Percentiles rank a stretch among this genome's conserved stretches.
Conservation (phyloP, 2,329 filamentous ascomycete species). For the Paecilomyces variotii region DNA sequence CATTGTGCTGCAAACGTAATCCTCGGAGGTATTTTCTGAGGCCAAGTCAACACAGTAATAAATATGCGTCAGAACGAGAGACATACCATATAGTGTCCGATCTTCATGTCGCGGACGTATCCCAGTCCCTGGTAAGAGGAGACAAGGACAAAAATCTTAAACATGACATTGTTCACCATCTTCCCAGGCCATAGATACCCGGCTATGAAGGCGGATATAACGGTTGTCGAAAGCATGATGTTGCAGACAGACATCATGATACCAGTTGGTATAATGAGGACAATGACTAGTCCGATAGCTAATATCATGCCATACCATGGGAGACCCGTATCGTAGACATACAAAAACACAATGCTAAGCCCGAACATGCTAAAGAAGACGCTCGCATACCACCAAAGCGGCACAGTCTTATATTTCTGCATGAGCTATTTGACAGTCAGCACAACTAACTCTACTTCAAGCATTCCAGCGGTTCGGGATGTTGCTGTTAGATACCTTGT, state of each 20-base stretch:
- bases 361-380: conserved; percentile 38
- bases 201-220: conserved; percentile 13
- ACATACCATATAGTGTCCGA: conserved; percentile 37
- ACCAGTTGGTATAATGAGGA: conserved; percentile 11
- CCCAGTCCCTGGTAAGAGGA: conserved; percentile 14
- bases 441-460: background rate
- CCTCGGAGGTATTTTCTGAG: conserved; percentile 34
- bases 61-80: background rate
- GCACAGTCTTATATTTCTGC: conserved; percentile 43
- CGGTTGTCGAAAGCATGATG: conserved; percentile 8
- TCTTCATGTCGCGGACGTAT: conserved; percentile 38
- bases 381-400: conserved; percentile 44
- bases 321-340: background rate
- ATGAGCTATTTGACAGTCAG: conserved; percentile 34
- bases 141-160: conserved; percentile 16
- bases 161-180: conserved; percentile 22
- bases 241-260: conserved; percentile 13
- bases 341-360: conserved; percentile 27
- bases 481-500: conserved; percentile 24
- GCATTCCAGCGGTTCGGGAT: background rate
- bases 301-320: conserved; percentile 13
- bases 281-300: conserved; percentile 6
- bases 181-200: conserved; percentile 23
- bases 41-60: background rate
- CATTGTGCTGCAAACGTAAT: conserved; percentile 40